Conservation (phyloP, 106 monocot genomes). For the Agapanthus africanus region DNA sequence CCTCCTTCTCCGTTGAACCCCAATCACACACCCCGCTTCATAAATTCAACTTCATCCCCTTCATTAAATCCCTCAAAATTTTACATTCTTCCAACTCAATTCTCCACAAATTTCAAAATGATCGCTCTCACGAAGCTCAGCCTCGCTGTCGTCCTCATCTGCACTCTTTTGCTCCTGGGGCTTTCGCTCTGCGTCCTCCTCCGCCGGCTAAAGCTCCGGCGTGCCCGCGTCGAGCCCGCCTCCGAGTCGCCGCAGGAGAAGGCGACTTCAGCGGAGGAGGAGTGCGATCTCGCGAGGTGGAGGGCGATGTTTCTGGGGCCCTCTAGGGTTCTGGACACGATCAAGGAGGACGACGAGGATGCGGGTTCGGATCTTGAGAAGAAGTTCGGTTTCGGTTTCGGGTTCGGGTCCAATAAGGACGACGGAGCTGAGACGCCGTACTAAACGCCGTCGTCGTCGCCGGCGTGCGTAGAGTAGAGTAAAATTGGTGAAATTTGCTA, state of each 20-base stretch:
- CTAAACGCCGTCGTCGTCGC: conserved; percentile 6
- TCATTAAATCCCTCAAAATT: background rate
- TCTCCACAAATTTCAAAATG: conserved; percentile 1
- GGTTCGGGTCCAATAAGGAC: conserved; percentile 5
- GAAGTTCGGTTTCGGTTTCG: too few relatives aligned
- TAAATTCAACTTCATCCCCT: conserved; percentile 5
- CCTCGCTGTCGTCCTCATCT: background rate
- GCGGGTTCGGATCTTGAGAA: conserved; percentile 5
- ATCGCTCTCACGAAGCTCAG: background rate
- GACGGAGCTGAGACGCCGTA: conserved; percentile 6
- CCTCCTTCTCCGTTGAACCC: background rate
- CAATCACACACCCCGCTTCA: background rate
- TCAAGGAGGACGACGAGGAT: conserved; percentile 1
- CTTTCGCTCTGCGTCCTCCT: background rate
- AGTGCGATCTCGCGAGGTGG: background rate
- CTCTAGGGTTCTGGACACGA: conserved; percentile 6
- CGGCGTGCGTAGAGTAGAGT: background rate
- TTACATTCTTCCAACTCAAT: background rate
- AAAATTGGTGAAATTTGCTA: background rate
- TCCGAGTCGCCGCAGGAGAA: background rate
- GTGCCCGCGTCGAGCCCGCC: background rate
- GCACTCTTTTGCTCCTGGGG: background rate
- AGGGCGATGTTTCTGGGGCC: background rate
- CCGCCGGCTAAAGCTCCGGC: background rate
- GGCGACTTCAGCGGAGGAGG: background rate